These are phyloP conservation scores for Neofusicoccum sp. DNA, from an alignment of 2,329 filamentous ascomycete genomes.

Conservation along the genomic window DNA sequence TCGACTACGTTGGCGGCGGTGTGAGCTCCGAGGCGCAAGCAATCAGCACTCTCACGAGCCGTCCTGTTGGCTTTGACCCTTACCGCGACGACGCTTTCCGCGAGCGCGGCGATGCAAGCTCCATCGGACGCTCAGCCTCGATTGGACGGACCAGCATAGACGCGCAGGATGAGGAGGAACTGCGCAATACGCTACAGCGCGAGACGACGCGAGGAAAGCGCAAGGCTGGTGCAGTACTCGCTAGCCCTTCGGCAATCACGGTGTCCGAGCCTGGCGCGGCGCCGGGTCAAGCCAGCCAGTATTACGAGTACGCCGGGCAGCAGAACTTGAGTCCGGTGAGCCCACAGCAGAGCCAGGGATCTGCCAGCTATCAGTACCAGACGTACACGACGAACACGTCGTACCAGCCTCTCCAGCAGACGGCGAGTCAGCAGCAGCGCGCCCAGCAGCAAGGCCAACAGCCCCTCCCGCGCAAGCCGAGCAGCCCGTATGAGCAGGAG, in stretches of 20 bases:
- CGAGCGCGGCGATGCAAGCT: background rate
- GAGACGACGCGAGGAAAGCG: conserved; percentile 46
- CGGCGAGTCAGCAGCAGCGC: conserved; percentile 1
- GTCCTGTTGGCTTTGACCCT: conserved; percentile 42
- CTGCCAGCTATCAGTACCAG: conserved; percentile 3
- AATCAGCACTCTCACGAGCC: conserved; percentile 44
- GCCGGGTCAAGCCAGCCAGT: background rate
- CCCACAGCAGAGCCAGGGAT: conserved; percentile 9
- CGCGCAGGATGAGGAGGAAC: conserved; percentile 44
- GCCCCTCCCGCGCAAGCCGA: background rate
- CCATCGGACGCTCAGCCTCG: conserved; percentile 30
- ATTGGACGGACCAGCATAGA: conserved; percentile 41
- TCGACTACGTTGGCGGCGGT: conserved; percentile 33
- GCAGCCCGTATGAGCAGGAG: background rate
- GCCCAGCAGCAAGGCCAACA: conserved; percentile 4
- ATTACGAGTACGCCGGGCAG: conserved; percentile 2
- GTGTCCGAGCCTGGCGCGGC: background rate
- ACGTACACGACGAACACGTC: background rate
- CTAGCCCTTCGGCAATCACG: conserved; percentile 7
- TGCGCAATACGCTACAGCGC: conserved; percentile 45
- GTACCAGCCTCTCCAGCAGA: background rate
- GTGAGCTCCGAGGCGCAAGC: conserved; percentile 37
- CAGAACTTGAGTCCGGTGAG: conserved; percentile 9
- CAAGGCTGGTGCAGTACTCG: conserved; percentile 23
- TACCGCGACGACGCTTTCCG: conserved; percentile 40